Evolutionary conservation across 1,139 yeast genomes (phyloP).

Genomic region (Magnusiomyces paraingens): DNA sequence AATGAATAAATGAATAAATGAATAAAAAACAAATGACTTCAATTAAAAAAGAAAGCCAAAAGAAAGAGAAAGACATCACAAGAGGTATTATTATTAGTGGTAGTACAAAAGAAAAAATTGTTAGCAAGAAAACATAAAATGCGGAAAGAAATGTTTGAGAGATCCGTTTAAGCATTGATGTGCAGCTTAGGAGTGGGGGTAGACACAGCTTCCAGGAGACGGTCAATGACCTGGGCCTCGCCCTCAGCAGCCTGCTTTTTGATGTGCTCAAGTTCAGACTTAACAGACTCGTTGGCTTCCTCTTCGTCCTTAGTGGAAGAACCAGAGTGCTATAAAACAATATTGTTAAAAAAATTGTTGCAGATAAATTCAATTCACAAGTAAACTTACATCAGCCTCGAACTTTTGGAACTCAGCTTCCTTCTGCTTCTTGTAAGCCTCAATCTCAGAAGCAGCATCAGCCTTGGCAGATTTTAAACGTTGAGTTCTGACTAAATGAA

Average conservation of each 20-base stretch:
- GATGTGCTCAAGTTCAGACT: conserved; percentile 45
- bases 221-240: conserved; percentile 61
- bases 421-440: conserved; percentile 76
- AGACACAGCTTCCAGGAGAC: conserved; percentile 73
- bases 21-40: not conserved
- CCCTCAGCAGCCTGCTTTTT: conserved; percentile 56
- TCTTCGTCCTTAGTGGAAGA: conserved; percentile 61
- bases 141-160: no score
- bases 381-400: conserved; percentile 45
- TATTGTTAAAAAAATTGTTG: not conserved
- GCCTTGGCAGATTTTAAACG: conserved; percentile 90
- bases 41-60: not conserved
- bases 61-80: not conserved
- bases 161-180: conserved; percentile 49
- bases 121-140: no score
- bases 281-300: conserved; percentile 53
- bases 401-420: conserved; percentile 71
- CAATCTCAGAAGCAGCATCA: conserved; percentile 88
- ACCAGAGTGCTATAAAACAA: conserved; percentile 45
- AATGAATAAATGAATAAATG: no score
- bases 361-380: no score
- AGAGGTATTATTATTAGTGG: not conserved
- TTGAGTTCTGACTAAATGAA: conserved; percentile 55
- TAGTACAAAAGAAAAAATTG: no score
- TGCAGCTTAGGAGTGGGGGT: conserved; percentile 78